These are phyloP conservation scores for Coleophoma crateriformis DNA, from an alignment of 2,329 filamentous ascomycete species.

Conservation along the genomic window DNA sequence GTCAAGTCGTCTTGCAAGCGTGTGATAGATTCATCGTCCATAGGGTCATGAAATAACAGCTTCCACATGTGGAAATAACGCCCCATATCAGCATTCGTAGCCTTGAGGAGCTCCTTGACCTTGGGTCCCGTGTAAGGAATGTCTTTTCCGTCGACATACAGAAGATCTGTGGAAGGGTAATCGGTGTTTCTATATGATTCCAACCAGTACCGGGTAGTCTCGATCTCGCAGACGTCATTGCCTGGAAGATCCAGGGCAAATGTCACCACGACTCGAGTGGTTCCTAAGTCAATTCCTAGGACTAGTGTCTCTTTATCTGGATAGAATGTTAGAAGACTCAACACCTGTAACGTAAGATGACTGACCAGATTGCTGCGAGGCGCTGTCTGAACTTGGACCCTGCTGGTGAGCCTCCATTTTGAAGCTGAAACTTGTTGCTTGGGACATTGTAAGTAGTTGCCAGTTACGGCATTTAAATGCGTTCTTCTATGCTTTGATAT, in stretches of 20 bases:
- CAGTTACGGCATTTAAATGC: too few species aligned
- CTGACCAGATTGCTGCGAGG: too few species aligned
- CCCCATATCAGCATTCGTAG: background rate
- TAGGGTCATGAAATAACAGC: background rate
- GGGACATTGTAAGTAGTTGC: too few species aligned
- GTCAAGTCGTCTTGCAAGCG: background rate
- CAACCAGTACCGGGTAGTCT: background rate
- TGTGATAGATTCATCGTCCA: background rate
- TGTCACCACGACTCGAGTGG: background rate
- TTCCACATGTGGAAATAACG: background rate
- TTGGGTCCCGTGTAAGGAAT: background rate
- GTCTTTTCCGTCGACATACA: background rate
- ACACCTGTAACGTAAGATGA: background rate
- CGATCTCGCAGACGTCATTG: background rate
- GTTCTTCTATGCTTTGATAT: too few species aligned
- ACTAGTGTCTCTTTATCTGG: background rate
- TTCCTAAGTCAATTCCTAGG: conserved; percentile 1
- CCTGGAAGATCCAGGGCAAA: background rate
- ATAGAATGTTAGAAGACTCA: background rate
- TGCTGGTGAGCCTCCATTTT: too few species aligned
- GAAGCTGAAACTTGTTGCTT: too few species aligned
- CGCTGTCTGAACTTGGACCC: too few species aligned
- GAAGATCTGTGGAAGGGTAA: background rate
- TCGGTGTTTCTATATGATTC: background rate
- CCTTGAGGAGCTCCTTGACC: background rate